A percentile compares a stretch with the other conserved stretches of the same genome.
Evolutionary conservation across 306 rosid genomes (phyloP).

Genomic region (Alnus rubra): DNA sequence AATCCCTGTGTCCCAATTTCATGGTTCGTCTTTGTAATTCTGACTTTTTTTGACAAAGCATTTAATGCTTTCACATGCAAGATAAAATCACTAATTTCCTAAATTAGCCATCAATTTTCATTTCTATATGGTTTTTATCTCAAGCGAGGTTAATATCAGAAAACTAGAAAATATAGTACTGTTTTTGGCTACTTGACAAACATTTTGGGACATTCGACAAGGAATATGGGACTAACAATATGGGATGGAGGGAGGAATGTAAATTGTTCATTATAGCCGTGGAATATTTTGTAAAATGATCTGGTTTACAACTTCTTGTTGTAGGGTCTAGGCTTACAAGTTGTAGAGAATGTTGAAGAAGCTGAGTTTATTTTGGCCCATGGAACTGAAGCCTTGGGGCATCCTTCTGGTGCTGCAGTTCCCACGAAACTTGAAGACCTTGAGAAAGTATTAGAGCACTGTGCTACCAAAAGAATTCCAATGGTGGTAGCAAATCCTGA

Average conservation of each 20-base stretch:
- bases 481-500: slow-evolving; percentile 99
- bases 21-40: not conserved
- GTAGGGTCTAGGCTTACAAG: slow-evolving; percentile 78
- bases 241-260: not conserved
- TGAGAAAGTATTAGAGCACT: slow-evolving; percentile 67
- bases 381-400: slow-evolving; percentile 93
- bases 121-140: not conserved
- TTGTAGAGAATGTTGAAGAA: slow-evolving; percentile 74
- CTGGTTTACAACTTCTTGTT: slow-evolving; percentile 16
- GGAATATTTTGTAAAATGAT: slow-evolving; percentile 26
- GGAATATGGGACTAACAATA: not conserved
- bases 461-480: slow-evolving; percentile 80
- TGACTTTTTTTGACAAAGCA: not conserved
- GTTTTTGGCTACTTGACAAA: not conserved
- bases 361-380: slow-evolving; percentile 95
- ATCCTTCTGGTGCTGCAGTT: slow-evolving; percentile 56
- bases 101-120: not conserved
- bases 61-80: not conserved
- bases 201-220: not conserved
- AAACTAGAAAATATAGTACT: not conserved
- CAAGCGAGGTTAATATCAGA: not conserved
- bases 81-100: not conserved
- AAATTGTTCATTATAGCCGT: not conserved
- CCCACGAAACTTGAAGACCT: slow-evolving; percentile 76
- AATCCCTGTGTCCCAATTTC: not conserved